Base-by-base conservation (phyloP, 2,329 filamentous ascomycete genomes). In the Scleromitrula shiraiana region DNA sequence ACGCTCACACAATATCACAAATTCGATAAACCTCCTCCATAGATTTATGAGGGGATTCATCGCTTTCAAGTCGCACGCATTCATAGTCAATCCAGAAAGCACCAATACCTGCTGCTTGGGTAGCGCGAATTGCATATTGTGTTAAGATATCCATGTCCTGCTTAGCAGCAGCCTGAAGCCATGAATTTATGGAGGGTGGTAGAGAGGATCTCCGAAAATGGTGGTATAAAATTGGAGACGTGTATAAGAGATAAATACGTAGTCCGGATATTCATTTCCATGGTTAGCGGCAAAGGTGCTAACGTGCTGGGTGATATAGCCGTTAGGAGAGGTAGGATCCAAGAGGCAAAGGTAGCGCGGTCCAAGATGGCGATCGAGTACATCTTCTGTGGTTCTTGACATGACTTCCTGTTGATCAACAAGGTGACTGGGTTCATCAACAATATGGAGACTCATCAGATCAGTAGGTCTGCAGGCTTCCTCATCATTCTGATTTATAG, bases 1-100 rank as follows among this genome's bases (percentile, higher is more conserved):
- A 50, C 7, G 45, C 51, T 37, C 56, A 46, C 7, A 56, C 39
- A 2, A 59, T 38, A 41, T 59, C 56, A 32, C 48, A 49, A 37
- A 59, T 53, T 15, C 50, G 52, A 41, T 55, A 54, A 12, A 45
- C 45, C 8, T 48, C 45, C 5, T 19, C 26, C 9, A 20, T 41
- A n/a, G 22, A 30, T 17, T 23, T 26, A 8, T 39, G 24, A 12
- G 23, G 23, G 20, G 40, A n/a, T 29, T 23, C 27, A 4, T 42
- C 39, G 5, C 9, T 12, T 15, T 43, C 38, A 14, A 20, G 32
- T n/a, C 19, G 27, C n/a, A 50, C 30, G 27, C 47, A 50, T 27
- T 39, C 33, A 10, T 45, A 39, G 17, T 45, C 47, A 22, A 50
- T 17, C 33, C 41, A 50, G 20, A 44, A 50, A 10, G 41, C 47